Evolutionary conservation across 1,284 basidiomycete species (phyloP), one percentile per base, ranked within the genome.

Genomic region (Apiotrichum laibachii): DNA sequence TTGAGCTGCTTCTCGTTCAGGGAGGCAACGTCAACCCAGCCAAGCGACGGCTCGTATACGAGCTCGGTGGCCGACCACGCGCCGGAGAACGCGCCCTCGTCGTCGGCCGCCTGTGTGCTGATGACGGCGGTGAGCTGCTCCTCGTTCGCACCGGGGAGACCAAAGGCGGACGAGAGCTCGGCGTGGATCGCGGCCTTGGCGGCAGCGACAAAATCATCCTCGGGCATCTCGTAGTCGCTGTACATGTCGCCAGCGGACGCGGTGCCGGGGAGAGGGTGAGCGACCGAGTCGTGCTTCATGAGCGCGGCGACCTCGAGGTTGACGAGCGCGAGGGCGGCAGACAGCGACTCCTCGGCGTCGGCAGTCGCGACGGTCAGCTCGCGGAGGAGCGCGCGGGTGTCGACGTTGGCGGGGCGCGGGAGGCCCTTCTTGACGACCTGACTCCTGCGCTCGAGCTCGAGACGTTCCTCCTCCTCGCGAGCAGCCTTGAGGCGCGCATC

Each of bases 231-330:
- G 69, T 98, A 93, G 1, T 80, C 72, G 13, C 91, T 92, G 18
- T 81, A 77, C 0, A 86, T 85, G 18, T 85, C 84, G 8, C 92
- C 92, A 5, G 92, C 85, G 18, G 84, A 82, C n/a, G 85, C 83
- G 7, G 90, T 92, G 2, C 96, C 63, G 9, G 93, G 90, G 18
- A 98, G 80, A 2, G 96, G 94, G 77, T 95, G 84, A 0, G 86
- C 83, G 60, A 96, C 85, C 7, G 92, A 85, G 77, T 99, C 96
- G 75, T 99, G 92, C 60, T 87, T 84, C 65, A 99, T 80, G 26
- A 99, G 82, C 48, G 82, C 80, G 1, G 85, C 88, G 57, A 97
- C 83, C 74, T 99, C 96, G 22, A 80, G 76, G 69, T 93, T 85
- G 67, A 99, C 83, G 39, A 94, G 80, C 54, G 80, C 81, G 62